Evolutionary conservation across 1,284 basidiomycete species (phyloP).

Genomic region (Takashimella koratensis): DNA sequence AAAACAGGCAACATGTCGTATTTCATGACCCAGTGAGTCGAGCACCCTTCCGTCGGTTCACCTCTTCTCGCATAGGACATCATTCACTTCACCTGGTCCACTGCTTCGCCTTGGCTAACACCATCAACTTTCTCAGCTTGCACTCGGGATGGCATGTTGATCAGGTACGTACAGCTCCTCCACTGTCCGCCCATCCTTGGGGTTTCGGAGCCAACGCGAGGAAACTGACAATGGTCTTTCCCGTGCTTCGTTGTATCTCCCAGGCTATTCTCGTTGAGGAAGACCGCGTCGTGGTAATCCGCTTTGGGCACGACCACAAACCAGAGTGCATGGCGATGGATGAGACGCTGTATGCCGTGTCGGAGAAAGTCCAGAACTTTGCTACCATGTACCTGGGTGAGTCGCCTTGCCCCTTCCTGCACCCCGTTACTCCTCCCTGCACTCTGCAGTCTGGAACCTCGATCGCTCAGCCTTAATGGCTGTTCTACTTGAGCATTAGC

Average conservation of each 20-base stretch:
- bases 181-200: neutral
- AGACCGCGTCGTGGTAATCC: slow-evolving; percentile 88
- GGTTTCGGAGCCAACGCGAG: neutral
- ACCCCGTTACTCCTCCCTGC: neutral
- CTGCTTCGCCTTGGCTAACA: slow-evolving; percentile 2
- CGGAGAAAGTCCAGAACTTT: slow-evolving; percentile 97
- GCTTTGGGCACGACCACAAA: slow-evolving; percentile 96
- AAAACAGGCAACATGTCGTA: slow-evolving; percentile 43
- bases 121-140: slow-evolving; percentile 50
- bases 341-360: slow-evolving; percentile 87
- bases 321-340: slow-evolving; percentile 98
- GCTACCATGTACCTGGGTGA: slow-evolving; percentile 81
- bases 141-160: slow-evolving; percentile 97
- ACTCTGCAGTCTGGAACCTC: neutral
- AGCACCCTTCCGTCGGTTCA: neutral
- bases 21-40: slow-evolving; percentile 51
- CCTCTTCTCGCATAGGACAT: neutral
- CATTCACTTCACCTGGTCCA: neutral
- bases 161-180: slow-evolving; percentile 50
- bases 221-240: neutral
- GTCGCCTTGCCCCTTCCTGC: slow-evolving; percentile 4
- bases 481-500: no score
- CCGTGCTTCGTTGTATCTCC: no score
- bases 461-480: no score
- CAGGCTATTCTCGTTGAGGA: slow-evolving; percentile 96